A percentile compares a stretch with the other conserved stretches of the same genome.
Evolutionary conservation across 768 basidiomycete species (phyloP).

Genomic region (Mycena belliarum): DNA sequence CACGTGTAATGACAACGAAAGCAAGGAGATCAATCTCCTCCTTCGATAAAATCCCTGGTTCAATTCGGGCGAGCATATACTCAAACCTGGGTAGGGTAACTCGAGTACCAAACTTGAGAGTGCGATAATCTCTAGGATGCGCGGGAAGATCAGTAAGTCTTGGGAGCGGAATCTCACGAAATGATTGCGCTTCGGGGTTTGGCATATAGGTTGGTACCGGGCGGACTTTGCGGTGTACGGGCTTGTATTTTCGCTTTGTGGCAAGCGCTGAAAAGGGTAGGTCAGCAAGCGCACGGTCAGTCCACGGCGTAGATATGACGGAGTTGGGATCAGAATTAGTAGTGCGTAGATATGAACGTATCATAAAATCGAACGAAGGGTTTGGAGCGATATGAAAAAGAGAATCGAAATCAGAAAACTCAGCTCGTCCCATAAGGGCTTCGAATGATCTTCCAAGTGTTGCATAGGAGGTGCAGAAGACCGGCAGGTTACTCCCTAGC

Average conservation of each 20-base stretch:
- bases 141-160: slow-evolving; percentile 6
- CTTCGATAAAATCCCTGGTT: slow-evolving; percentile 1
- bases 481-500: not conserved
- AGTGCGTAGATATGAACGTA: not conserved
- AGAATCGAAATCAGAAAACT: slow-evolving; percentile 19
- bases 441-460: slow-evolving; percentile 21
- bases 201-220: slow-evolving; percentile 3
- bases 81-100: slow-evolving; percentile 19
- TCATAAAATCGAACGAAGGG: not conserved
- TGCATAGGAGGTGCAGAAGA: slow-evolving; percentile 12
- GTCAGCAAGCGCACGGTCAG: not conserved
- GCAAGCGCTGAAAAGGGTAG: not conserved
- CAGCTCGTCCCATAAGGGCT: slow-evolving; percentile 20
- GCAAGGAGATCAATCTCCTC: slow-evolving; percentile 21
- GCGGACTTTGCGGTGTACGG: not conserved
- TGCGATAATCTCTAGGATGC: slow-evolving; percentile 7
- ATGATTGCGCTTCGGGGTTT: not conserved
- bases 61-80: slow-evolving; percentile 17
- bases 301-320: slow-evolving; percentile 1
- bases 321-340: not conserved
- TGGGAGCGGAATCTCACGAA: slow-evolving; percentile 8
- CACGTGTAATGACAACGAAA: slow-evolving; percentile 8
- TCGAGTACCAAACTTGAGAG: not conserved
- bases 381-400: slow-evolving; percentile 2
- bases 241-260: slow-evolving; percentile 1